Evolutionary conservation across 23 red algal genomes (phyloP), one percentile per base, ranked within the genome.

Genomic region (Gracilaria gracilis): DNA sequence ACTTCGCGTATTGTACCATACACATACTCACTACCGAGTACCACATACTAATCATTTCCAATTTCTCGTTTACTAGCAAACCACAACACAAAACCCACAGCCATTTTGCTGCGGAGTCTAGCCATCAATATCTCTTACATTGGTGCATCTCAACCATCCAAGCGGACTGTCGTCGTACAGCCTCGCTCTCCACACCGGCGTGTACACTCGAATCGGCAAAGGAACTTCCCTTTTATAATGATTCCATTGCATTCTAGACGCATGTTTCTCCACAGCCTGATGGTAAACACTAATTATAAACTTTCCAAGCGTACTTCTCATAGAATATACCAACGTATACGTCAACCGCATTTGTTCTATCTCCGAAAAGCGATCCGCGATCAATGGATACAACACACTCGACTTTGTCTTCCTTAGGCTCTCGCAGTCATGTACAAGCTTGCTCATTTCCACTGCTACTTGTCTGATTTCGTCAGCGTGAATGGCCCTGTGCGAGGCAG

Each of bases 141-240:
- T 49, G 46, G 59, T 70, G 25, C 32, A 47, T 50, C 85, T 14
- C 39, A 89, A 57, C 86, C 86, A 89, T 9, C 86, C 88, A 20
- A 92, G 77, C 67, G 88, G 88, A 20, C 29, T 29, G 16, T 33
- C 49, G 20, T 92, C 88, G 40, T 65, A 92, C 88, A 92, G 67
- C 31, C 88, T 31, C 46, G 57, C 71, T 40, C 88, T 54, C 88
- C 88, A 92, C 36, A 92, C 88, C 2, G 77, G 65, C 51, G 79
- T 82, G 39, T 92, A 92, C 88, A 92, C 61, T 13, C 88, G 88
- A 39, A 92, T 83, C 9, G 88, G 88, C 61, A 83, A 27, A n/a
- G 88, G 88, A 24, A 92, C 88, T 42, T 92, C 88, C 21, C 78
- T 40, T 51, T 83, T 75, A 61, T 92, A 92, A 14, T 36, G 27